phyloP scores from a whole-genome alignment of 306 rosid species.

The Spatholobus suberectus region DNA sequence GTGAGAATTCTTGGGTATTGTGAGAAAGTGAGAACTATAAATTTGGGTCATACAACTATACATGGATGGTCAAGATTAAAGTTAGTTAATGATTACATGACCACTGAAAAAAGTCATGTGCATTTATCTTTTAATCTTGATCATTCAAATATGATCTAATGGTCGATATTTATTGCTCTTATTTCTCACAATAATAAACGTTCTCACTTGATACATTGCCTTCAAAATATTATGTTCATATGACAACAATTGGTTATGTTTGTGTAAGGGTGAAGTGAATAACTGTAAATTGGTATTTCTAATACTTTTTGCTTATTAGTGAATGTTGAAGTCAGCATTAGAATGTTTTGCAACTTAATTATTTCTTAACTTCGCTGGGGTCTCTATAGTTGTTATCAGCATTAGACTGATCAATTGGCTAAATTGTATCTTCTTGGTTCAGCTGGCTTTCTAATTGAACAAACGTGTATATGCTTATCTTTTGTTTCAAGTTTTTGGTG shows the following conservation, averaged over 20 bases:
- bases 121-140: neutral
- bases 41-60: neutral
- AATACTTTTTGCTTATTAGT: neutral
- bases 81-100: neutral
- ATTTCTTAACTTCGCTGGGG: neutral
- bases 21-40: neutral
- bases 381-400: neutral
- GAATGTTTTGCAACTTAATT: slow-evolving; percentile 26
- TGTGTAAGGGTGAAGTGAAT: neutral
- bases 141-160: neutral
- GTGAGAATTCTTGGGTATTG: neutral
- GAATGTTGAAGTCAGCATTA: slow-evolving; percentile 22
- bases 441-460: slow-evolving; percentile 9
- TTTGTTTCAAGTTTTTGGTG: slow-evolving; percentile 11
- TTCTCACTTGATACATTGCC: neutral
- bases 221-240: slow-evolving; percentile 4
- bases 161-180: neutral
- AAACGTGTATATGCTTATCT: neutral
- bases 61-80: neutral
- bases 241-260: neutral
- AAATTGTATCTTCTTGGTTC: slow-evolving; percentile 15
- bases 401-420: slow-evolving; percentile 15
- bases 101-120: neutral
- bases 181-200: neutral
- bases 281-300: slow-evolving; percentile 3